Conservation (phyloP, 306 rosid species). For the Mimosa pudica region DNA sequence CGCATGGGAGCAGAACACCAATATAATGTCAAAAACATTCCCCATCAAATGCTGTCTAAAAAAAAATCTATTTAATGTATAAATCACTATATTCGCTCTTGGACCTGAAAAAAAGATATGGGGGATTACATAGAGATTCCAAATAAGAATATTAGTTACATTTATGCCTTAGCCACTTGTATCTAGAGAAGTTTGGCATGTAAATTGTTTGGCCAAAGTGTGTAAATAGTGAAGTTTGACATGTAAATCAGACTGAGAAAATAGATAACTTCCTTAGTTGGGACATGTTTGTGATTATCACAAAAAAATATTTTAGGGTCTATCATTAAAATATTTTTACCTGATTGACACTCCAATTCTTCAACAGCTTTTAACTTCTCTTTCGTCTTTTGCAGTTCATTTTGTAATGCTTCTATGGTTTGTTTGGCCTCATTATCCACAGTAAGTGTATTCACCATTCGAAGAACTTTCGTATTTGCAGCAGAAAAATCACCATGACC, state of each 20-base stretch:
- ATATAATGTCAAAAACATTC: conserved; percentile 16
- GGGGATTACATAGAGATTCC: not conserved
- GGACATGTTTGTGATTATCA: not conserved
- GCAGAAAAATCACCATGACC: conserved; percentile 89
- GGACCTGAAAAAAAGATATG: not conserved
- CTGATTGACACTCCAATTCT: conserved; percentile 85
- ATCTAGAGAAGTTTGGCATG: not conserved
- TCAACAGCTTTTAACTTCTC: conserved; percentile 94
- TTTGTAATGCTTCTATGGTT: conserved; percentile 86
- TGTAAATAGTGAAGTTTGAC: not conserved
- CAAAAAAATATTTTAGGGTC: conserved; percentile 11
- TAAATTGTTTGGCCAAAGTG: not conserved
- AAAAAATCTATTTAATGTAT: conserved; percentile 9
- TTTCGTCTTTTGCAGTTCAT: conserved; percentile 85
- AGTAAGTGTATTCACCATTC: conserved; percentile 91
- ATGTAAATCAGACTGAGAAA: not conserved
- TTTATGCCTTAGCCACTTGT: not conserved
- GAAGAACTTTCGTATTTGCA: conserved; percentile 89
- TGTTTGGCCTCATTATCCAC: conserved; percentile 94
- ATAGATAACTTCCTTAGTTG: not conserved
- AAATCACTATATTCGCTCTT: conserved; percentile 17
- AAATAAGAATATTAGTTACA: not conserved
- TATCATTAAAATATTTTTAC: conserved; percentile 43
- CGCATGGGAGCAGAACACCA: not conserved
- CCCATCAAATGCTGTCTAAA: conserved; percentile 14